Conservation (phyloP, 768 basidiomycete species). For the Tylopilus rubrobrunneus region DNA sequence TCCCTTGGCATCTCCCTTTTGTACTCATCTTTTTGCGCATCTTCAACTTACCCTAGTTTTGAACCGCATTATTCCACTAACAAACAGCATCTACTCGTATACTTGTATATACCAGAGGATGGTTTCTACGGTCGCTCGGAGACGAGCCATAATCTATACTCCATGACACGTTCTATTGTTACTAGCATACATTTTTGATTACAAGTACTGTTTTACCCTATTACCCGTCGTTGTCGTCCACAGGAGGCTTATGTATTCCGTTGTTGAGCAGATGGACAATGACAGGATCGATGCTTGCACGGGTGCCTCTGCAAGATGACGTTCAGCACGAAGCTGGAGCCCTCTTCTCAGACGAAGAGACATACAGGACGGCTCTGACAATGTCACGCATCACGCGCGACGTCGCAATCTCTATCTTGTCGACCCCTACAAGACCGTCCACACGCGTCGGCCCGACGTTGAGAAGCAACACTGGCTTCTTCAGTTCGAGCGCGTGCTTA, state of each 20-base stretch:
- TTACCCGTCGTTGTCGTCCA: conserved; percentile 29
- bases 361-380: conserved; percentile 58
- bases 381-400: conserved; percentile 71
- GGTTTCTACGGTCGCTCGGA: conserved; percentile 19
- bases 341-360: conserved; percentile 7
- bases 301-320: conserved; percentile 40
- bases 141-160: conserved; percentile 28
- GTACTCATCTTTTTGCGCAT: conserved; percentile 14
- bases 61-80: conserved; percentile 11
- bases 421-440: conserved; percentile 62
- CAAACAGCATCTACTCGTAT: conserved; percentile 15
- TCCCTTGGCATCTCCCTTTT: background rate
- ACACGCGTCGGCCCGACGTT: conserved; percentile 89
- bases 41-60: conserved; percentile 13
- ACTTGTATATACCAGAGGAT: conserved; percentile 27
- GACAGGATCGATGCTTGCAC: conserved; percentile 40
- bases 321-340: background rate
- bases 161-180: conserved; percentile 24
- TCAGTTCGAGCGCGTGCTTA: conserved; percentile 69
- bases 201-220: conserved; percentile 1
- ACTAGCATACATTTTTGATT: conserved; percentile 5
- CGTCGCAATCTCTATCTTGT: conserved; percentile 75
- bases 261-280: conserved; percentile 51
- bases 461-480: conserved; percentile 76
- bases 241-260: conserved; percentile 53